These are phyloP conservation scores for Tinospora cordifolia DNA, from an alignment of 164 flowering plant genomes.

Conservation along the genomic window DNA sequence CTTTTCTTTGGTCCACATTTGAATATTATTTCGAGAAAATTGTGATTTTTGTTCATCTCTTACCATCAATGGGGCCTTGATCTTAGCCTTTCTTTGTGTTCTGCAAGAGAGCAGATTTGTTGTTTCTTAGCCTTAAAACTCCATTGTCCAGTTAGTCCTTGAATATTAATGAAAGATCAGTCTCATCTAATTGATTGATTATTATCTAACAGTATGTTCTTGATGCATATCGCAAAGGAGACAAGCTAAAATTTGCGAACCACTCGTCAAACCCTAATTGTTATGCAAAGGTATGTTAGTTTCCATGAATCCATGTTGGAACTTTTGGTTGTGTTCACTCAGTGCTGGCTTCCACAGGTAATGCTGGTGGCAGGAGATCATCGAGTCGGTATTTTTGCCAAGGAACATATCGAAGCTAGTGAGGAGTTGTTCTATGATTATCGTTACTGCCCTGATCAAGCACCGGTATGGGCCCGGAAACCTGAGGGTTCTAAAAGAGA, in stretches of 20 bases:
- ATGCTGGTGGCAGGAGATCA: constrained; percentile 98
- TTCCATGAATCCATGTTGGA: neutral
- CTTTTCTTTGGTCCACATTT: too few relatives aligned
- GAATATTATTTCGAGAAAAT: neutral
- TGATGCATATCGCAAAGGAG: constrained; percentile 97
- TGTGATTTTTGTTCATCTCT: neutral
- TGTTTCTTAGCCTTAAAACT: neutral
- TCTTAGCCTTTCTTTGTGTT: neutral
- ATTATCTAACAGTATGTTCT: constrained; percentile 61
- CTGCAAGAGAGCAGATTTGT: neutral
- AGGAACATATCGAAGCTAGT: constrained; percentile 78
- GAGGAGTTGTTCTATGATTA: constrained; percentile 97
- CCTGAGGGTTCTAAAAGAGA: constrained; percentile 75
- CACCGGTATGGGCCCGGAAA: constrained; percentile 89
- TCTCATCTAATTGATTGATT: neutral
- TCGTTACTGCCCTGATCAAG: constrained; percentile 75
- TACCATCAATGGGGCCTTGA: neutral
- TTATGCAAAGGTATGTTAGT: constrained; percentile 64
- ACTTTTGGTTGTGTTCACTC: constrained; percentile 2
- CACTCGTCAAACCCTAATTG: constrained; percentile 94
- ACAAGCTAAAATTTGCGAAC: constrained; percentile 95
- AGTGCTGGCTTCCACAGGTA: constrained; percentile 41
- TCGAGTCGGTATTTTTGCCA: constrained; percentile 91
- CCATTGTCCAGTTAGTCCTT: neutral
- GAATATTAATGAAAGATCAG: neutral